phyloP scores from a whole-genome alignment of 495 filamentous ascomycete species.

The Choiromyces venosus region DNA sequence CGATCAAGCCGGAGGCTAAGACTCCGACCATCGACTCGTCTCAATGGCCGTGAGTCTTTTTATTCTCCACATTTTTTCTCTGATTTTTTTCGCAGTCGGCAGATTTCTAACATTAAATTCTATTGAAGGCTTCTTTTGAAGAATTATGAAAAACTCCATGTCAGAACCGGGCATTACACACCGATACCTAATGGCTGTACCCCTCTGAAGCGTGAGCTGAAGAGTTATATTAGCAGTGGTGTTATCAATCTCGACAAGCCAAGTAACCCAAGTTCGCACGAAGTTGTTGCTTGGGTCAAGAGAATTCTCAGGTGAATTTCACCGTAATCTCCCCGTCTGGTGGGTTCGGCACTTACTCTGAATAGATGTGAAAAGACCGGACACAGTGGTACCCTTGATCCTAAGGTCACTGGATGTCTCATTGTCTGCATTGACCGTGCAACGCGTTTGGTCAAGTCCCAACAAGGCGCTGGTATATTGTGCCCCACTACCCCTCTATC shows the following conservation, averaged over 20 bases:
- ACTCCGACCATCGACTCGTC: conserved; percentile 68
- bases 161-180: conserved; percentile 86
- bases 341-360: neutral
- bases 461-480: conserved; percentile 75
- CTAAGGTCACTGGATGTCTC: conserved; percentile 87
- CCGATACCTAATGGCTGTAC: conserved; percentile 84
- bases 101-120: conserved; percentile 13
- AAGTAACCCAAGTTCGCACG: conserved; percentile 93
- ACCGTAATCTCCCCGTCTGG: conserved; percentile 21
- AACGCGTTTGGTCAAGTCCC: conserved; percentile 93
- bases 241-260: conserved; percentile 99
- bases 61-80: conserved; percentile 14
- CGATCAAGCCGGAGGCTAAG: conserved; percentile 78
- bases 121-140: conserved; percentile 57
- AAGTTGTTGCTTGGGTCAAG: conserved; percentile 98
- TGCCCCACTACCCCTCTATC: neutral
- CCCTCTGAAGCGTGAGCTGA: conserved; percentile 84
- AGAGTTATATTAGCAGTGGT: conserved; percentile 89
- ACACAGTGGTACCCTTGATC: conserved; percentile 94
- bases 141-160: conserved; percentile 80
- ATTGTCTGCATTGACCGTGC: conserved; percentile 95
- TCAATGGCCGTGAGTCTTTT: conserved; percentile 59
- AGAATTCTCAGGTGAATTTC: conserved; percentile 69
- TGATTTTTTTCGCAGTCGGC: neutral
- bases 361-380: conserved; percentile 88